Evolutionary conservation across 768 basidiomycete genomes (phyloP).

Genomic region (Hortiboletus flavorubellus): DNA sequence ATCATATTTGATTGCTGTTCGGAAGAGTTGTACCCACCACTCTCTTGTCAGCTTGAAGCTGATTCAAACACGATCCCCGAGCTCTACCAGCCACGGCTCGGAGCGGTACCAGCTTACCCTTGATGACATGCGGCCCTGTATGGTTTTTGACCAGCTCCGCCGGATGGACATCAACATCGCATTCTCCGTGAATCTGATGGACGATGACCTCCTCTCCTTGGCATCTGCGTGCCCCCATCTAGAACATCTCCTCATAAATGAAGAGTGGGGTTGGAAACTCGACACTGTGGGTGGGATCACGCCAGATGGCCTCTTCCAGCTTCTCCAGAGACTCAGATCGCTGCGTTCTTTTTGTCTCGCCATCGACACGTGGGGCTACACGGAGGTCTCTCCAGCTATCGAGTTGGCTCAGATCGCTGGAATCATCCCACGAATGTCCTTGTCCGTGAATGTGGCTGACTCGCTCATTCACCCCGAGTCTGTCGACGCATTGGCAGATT

Average conservation of each 20-base stretch:
- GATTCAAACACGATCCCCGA: slow-evolving; percentile 7
- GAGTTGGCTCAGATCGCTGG: background rate
- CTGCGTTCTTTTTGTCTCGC: slow-evolving; percentile 9
- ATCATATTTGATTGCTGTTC: slow-evolving; percentile 3
- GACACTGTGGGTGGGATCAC: slow-evolving; percentile 13
- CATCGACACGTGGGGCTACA: slow-evolving; percentile 13
- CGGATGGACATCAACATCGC: slow-evolving; percentile 10
- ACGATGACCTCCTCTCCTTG: slow-evolving; percentile 11
- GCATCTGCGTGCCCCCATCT: slow-evolving; percentile 18
- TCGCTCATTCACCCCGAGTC: slow-evolving; percentile 16
- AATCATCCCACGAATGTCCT: background rate
- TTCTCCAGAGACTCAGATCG: slow-evolving; percentile 8
- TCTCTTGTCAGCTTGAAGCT: slow-evolving; percentile 7
- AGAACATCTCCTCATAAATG: slow-evolving; percentile 15
- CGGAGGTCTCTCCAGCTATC: background rate
- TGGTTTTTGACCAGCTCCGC: slow-evolving; percentile 11
- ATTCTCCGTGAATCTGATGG: slow-evolving; percentile 10
- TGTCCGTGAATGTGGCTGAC: slow-evolving; percentile 17
- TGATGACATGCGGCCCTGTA: slow-evolving; percentile 18
- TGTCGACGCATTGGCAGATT: slow-evolving; percentile 14
- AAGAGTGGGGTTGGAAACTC: slow-evolving; percentile 20
- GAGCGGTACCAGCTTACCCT: slow-evolving; percentile 13
- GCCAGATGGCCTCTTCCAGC: slow-evolving; percentile 12
- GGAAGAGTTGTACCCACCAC: slow-evolving; percentile 4
- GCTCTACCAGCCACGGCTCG: background rate